Percentiles rank a stretch among this genome's conserved stretches.
These are phyloP conservation scores for Peniophora sp. DNA, from an alignment of 1,284 basidiomycete species.

Conservation along the genomic window DNA sequence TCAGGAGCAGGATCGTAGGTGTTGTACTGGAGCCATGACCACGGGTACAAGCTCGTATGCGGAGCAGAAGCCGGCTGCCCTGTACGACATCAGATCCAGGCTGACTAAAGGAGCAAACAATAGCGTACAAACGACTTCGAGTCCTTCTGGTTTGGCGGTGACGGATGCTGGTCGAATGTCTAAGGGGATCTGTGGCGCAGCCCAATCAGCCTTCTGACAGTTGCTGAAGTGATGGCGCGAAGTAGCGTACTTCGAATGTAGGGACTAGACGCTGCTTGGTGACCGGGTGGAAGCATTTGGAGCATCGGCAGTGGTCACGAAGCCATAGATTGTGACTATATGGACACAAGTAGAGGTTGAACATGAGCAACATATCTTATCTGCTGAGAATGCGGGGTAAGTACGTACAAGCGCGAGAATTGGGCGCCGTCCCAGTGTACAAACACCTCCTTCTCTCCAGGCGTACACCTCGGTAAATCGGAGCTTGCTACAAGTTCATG, in stretches of 20 bases:
- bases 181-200: slow-evolving; percentile 53
- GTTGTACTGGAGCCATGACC: slow-evolving; percentile 74
- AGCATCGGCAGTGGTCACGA: slow-evolving; percentile 85
- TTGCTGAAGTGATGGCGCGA: background rate
- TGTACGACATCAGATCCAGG: slow-evolving; percentile 1
- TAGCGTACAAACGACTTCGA: slow-evolving; percentile 59
- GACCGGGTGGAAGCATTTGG: slow-evolving; percentile 78
- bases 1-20: slow-evolving; percentile 63
- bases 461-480: slow-evolving; percentile 42
- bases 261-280: slow-evolving; percentile 89
- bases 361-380: background rate
- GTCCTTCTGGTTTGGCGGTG: slow-evolving; percentile 53
- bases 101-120: background rate
- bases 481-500: slow-evolving; percentile 19
- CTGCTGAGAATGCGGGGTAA: background rate
- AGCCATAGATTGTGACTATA: slow-evolving; percentile 66
- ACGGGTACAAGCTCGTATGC: slow-evolving; percentile 79
- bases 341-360: background rate
- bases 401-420: slow-evolving; percentile 67
- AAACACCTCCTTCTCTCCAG: slow-evolving; percentile 51
- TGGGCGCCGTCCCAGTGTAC: slow-evolving; percentile 60
- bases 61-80: slow-evolving; percentile 41
- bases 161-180: slow-evolving; percentile 64
- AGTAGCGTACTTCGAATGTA: slow-evolving; percentile 62
- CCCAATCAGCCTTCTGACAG: background rate